A percentile compares a stretch with the other conserved stretches of the same genome.
These are phyloP conservation scores for Termitomyces bulborhizus DNA, from an alignment of 768 basidiomycete species.

Conservation along the genomic window DNA sequence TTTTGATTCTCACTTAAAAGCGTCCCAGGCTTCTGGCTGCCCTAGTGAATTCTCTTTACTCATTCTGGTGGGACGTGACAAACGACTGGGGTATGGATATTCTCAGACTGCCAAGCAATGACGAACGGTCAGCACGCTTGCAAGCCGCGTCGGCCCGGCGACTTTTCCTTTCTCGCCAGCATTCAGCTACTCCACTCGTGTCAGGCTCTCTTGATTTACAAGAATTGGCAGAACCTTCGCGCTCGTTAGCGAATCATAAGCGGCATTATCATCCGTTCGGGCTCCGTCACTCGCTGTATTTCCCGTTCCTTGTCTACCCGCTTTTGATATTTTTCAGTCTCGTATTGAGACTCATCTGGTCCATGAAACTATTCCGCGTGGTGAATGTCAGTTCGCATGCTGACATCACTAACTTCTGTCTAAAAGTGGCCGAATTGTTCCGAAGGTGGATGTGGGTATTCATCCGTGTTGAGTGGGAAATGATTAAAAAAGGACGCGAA, in stretches of 20 bases:
- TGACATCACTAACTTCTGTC: slow-evolving; percentile 77
- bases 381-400: slow-evolving; percentile 75
- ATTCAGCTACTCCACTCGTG: slow-evolving; percentile 28
- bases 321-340: slow-evolving; percentile 78
- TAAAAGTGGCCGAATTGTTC: slow-evolving; percentile 85
- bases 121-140: slow-evolving; percentile 21
- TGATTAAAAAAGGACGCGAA: slow-evolving; percentile 50
- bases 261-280: slow-evolving; percentile 52
- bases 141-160: slow-evolving; percentile 39
- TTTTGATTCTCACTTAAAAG: slow-evolving; percentile 2
- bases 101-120: slow-evolving; percentile 34
- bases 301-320: slow-evolving; percentile 81
- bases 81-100: slow-evolving; percentile 95
- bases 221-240: slow-evolving; percentile 1
- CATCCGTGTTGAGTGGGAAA: slow-evolving; percentile 95
- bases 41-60: slow-evolving; percentile 84
- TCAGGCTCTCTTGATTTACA: slow-evolving; percentile 10
- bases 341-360: slow-evolving; percentile 89
- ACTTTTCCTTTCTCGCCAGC: slow-evolving; percentile 40
- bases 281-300: slow-evolving; percentile 69
- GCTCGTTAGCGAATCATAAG: slow-evolving; percentile 12
- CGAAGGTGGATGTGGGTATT: slow-evolving; percentile 99
- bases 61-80: slow-evolving; percentile 99
- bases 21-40: slow-evolving; percentile 72
- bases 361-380: slow-evolving; percentile 83